A percentile compares a stretch with the other conserved stretches of the same genome.
Conservation (phyloP, 2,329 filamentous ascomycete species). For the Biscogniauxia marginata region DNA sequence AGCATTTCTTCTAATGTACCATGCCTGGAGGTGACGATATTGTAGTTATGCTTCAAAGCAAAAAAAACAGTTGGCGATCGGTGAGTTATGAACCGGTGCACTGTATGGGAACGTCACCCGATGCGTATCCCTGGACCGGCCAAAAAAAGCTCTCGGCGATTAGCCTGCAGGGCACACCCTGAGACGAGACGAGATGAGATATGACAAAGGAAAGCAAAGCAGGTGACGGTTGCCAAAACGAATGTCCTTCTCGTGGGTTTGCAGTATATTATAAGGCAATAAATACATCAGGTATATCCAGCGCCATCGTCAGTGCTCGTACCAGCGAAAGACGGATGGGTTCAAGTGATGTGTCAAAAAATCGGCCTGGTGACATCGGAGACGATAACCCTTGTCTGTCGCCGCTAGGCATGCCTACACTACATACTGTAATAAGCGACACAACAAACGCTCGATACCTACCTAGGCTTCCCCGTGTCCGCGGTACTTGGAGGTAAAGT, state of each 20-base stretch:
- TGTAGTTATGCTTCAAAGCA: neutral
- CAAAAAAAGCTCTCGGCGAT: neutral
- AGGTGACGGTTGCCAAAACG: no score
- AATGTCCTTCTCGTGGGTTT: neutral
- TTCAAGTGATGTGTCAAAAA: neutral
- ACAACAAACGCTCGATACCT: slow-evolving; percentile 1
- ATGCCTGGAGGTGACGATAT: neutral
- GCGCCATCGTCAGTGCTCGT: neutral
- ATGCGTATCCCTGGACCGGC: neutral
- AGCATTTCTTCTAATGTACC: neutral
- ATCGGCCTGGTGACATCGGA: neutral
- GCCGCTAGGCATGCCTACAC: neutral
- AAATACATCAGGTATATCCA: neutral
- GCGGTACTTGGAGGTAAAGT: neutral
- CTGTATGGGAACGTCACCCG: neutral
- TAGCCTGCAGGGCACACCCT: neutral
- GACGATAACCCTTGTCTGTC: neutral
- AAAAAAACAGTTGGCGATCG: neutral
- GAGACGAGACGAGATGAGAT: neutral
- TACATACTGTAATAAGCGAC: slow-evolving; percentile 2
- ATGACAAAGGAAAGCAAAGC: neutral
- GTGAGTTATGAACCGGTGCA: neutral
- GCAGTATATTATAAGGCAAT: neutral
- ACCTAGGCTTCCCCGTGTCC: neutral
- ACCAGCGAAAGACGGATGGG: neutral